Evolutionary conservation across 1,139 yeast species (phyloP).

Genomic region (Ogataea hybrid): DNA sequence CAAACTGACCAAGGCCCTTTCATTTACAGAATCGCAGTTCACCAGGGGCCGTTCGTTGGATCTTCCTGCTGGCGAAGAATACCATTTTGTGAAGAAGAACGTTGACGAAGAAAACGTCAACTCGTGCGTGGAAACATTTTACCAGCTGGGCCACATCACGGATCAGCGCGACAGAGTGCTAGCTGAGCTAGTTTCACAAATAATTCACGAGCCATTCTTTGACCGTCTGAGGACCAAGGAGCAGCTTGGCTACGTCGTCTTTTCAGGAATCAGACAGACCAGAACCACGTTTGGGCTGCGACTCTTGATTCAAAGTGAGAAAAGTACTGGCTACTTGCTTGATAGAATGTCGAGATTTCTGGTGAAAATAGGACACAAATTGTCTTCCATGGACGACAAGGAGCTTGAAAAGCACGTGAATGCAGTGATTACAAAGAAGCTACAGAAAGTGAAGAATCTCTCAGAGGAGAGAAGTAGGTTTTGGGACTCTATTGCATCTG

Average conservation of each 20-base stretch:
- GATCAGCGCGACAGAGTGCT: slow-evolving; percentile 40
- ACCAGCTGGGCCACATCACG: slow-evolving; percentile 59
- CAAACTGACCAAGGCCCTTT: slow-evolving; percentile 23
- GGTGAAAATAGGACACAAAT: slow-evolving; percentile 20
- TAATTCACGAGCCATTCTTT: slow-evolving; percentile 84
- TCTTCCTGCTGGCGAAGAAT: slow-evolving; percentile 43
- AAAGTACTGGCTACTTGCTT: slow-evolving; percentile 70
- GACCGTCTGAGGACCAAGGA: slow-evolving; percentile 89
- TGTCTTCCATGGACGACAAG: slow-evolving; percentile 39
- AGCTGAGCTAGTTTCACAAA: slow-evolving; percentile 66
- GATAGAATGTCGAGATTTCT: slow-evolving; percentile 73
- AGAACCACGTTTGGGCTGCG: slow-evolving; percentile 78
- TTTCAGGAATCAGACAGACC: slow-evolving; percentile 66
- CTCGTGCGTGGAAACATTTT: slow-evolving; percentile 77
- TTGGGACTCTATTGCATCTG: slow-evolving; percentile 67
- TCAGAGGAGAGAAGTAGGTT: slow-evolving; percentile 69
- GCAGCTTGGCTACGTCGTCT: slow-evolving; percentile 88
- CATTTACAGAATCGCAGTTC: slow-evolving; percentile 36
- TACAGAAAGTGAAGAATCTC: slow-evolving; percentile 73
- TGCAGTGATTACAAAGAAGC: slow-evolving; percentile 63
- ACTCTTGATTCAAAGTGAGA: slow-evolving; percentile 83
- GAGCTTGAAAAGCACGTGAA: slow-evolving; percentile 68
- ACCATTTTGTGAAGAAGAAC: slow-evolving; percentile 50
- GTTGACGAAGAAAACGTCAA: slow-evolving; percentile 74
- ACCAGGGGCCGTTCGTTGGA: slow-evolving; percentile 49